A percentile compares a stretch with the other conserved stretches of the same genome.
Conservation (phyloP, 257 asterid genomes). For the Petunia axillaris region DNA sequence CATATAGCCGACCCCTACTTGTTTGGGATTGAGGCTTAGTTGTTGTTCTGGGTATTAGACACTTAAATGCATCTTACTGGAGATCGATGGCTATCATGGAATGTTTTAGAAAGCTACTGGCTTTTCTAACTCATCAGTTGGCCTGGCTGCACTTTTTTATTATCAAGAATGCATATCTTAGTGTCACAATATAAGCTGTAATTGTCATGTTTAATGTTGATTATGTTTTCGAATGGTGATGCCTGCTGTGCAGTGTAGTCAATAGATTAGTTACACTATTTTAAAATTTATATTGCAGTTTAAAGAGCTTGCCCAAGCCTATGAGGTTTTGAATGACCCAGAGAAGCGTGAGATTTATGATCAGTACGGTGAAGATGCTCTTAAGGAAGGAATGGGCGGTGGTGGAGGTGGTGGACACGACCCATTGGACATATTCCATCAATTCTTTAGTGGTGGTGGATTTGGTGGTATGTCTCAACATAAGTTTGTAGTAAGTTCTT, state of each 20-base stretch:
- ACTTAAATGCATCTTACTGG: background rate
- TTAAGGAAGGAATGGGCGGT: slow-evolving; percentile 38
- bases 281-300: slow-evolving; percentile 27
- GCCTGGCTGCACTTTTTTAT: background rate
- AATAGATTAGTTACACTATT: background rate
- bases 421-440: slow-evolving; percentile 38
- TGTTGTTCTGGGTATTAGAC: background rate
- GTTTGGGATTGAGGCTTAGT: too few species aligned
- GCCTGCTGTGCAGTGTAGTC: background rate
- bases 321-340: slow-evolving; percentile 33
- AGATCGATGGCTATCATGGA: background rate
- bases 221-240: background rate
- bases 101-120: background rate
- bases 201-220: background rate
- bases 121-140: background rate
- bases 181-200: background rate
- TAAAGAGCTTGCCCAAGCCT: slow-evolving; percentile 37
- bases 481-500: background rate
- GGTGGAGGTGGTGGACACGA: slow-evolving; percentile 38
- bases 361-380: slow-evolving; percentile 40
- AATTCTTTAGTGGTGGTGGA: slow-evolving; percentile 32
- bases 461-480: slow-evolving; percentile 29
- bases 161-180: background rate
- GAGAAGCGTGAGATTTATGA: slow-evolving; percentile 38
- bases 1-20: too few species aligned